These are phyloP conservation scores for Iberis pinnata DNA, from an alignment of 345 rosid species.

Conservation along the genomic window DNA sequence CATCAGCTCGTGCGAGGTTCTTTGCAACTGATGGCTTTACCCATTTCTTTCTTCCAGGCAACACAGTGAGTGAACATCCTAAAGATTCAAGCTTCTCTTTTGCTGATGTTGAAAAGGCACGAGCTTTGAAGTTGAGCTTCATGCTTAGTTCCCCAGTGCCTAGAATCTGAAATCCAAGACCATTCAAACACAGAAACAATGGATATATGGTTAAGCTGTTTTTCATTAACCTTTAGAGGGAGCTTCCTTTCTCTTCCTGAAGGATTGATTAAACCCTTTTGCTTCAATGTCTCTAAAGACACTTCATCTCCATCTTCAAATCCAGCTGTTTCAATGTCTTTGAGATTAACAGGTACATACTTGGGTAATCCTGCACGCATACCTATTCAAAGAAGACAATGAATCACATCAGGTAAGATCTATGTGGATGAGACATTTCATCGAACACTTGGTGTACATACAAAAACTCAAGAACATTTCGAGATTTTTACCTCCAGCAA, in stretches of 20 bases:
- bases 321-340: conserved; percentile 68
- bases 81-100: conserved; percentile 78
- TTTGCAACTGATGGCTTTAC: conserved; percentile 76
- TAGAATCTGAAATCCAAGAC: conserved; percentile 46
- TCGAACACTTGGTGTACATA: conserved; percentile 21
- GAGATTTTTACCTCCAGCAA: conserved; percentile 67
- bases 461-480: not conserved
- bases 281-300: conserved; percentile 63
- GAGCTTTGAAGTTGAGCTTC: conserved; percentile 74
- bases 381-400: conserved; percentile 39
- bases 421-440: conserved; percentile 18
- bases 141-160: conserved; percentile 72
- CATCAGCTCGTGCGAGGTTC: conserved; percentile 77
- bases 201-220: not conserved
- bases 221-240: conserved; percentile 63
- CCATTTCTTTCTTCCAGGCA: conserved; percentile 94
- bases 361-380: conserved; percentile 83
- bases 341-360: conserved; percentile 72
- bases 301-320: conserved; percentile 88
- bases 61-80: conserved; percentile 65
- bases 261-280: conserved; percentile 79
- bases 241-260: conserved; percentile 91
- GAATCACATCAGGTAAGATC: no score
- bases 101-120: conserved; percentile 67
- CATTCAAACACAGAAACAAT: not conserved